Conservation (phyloP, 1,284 basidiomycete genomes). For the Athelia psychrophila region DNA sequence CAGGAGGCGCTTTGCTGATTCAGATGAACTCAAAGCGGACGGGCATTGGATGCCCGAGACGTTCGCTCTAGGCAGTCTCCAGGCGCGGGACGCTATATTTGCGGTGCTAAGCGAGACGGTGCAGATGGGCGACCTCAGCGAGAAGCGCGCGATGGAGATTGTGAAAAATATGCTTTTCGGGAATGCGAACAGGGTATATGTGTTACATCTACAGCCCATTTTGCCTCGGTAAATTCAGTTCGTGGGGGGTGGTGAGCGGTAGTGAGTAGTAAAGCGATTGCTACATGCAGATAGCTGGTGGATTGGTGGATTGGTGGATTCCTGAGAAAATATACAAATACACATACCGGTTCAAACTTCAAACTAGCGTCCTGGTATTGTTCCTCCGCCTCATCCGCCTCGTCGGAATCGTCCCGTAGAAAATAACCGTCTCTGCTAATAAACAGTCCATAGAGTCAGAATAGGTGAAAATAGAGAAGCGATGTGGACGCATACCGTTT, state of each 20-base stretch:
- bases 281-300: too few relatives aligned
- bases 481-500: too few relatives aligned
- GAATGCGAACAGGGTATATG: slow-evolving; percentile 57
- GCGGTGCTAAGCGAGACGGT: slow-evolving; percentile 53
- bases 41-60: slow-evolving; percentile 79
- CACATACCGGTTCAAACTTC: too few relatives aligned
- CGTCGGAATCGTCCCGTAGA: background rate
- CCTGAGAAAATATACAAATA: too few relatives aligned
- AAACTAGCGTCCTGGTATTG: too few relatives aligned
- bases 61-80: slow-evolving; percentile 63
- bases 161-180: slow-evolving; percentile 54
- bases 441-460: too few relatives aligned
- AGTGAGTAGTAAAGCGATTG: too few relatives aligned
- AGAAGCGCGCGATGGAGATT: slow-evolving; percentile 45
- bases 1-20: slow-evolving; percentile 5
- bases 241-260: too few relatives aligned
- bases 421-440: too few relatives aligned
- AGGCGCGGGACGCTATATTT: slow-evolving; percentile 59
- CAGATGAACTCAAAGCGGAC: slow-evolving; percentile 51
- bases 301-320: too few relatives aligned
- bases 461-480: too few relatives aligned
- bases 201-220: slow-evolving; percentile 39
- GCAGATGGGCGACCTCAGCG: slow-evolving; percentile 39
- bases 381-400: background rate
- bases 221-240: background rate